These are phyloP conservation scores for Ambrosia trifida DNA, from an alignment of 129 eudicot species.

Conservation along the genomic window DNA sequence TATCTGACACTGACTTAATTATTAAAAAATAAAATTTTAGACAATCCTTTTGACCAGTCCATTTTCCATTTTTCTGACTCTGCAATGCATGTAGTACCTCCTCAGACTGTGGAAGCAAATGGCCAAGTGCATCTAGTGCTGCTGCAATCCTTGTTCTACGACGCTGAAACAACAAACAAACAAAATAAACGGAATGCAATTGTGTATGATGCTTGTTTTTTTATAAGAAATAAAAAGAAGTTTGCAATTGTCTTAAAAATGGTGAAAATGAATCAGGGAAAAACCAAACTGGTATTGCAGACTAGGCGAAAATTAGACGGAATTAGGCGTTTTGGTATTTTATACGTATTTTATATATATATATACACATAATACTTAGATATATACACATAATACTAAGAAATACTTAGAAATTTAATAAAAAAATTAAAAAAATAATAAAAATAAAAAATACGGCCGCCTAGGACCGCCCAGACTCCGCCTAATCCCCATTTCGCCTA, in stretches of 20 bases:
- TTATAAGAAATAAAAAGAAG: background rate
- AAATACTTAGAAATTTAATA: no score
- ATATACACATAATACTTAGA: no score
- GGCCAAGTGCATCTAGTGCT: constrained; percentile 51
- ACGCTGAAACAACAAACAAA: constrained; percentile 40
- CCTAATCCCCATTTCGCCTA: no score
- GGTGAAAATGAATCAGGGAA: background rate
- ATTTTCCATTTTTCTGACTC: background rate
- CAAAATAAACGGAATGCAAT: constrained; percentile 9
- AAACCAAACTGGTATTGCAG: background rate
- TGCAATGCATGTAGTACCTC: constrained; percentile 33
- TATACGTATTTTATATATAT: no score
- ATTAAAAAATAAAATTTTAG: background rate
- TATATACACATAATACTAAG: no score
- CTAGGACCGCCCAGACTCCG: no score
- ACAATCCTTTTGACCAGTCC: background rate
- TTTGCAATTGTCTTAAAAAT: constrained; percentile 6
- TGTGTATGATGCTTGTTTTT: constrained; percentile 13
- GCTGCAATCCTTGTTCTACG: constrained; percentile 52
- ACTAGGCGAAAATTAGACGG: no score
- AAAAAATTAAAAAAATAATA: no score
- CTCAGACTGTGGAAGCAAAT: constrained; percentile 48
- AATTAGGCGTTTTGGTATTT: no score
- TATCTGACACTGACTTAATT: background rate
- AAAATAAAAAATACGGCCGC: no score